Conservation (phyloP, 306 rosid genomes). For the Castanea crenata region DNA sequence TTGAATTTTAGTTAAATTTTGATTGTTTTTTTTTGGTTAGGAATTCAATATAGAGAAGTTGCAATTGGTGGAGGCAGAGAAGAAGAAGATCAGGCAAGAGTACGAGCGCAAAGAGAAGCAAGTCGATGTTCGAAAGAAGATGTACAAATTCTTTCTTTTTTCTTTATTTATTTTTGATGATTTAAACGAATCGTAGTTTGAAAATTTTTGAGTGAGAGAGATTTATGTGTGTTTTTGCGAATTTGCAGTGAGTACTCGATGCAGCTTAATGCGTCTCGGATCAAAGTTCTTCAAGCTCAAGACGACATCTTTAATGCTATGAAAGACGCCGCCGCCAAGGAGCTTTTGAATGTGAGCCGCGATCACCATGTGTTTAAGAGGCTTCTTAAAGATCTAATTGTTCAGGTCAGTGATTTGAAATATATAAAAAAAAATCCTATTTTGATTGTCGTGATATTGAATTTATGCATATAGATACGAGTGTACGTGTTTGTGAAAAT, state of each 20-base stretch:
- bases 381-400: slow-evolving; percentile 78
- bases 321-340: slow-evolving; percentile 78
- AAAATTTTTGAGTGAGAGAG: background rate
- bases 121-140: slow-evolving; percentile 90
- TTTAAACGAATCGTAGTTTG: background rate
- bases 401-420: slow-evolving; percentile 53
- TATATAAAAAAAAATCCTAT: too few relatives aligned
- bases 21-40: slow-evolving; percentile 22
- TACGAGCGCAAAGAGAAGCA: slow-evolving; percentile 90
- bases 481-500: slow-evolving; percentile 3
- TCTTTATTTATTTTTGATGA: background rate
- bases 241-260: slow-evolving; percentile 88
- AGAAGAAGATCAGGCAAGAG: slow-evolving; percentile 95
- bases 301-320: slow-evolving; percentile 80
- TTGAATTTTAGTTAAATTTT: too few relatives aligned
- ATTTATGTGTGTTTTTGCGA: slow-evolving; percentile 11
- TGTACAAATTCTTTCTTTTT: slow-evolving; percentile 37
- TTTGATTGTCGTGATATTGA: too few relatives aligned
- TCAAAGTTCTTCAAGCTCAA: slow-evolving; percentile 97
- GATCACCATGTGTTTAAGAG: slow-evolving; percentile 56
- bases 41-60: slow-evolving; percentile 96
- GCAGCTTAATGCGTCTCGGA: slow-evolving; percentile 87
- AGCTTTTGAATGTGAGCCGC: slow-evolving; percentile 65
- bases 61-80: slow-evolving; percentile 93
- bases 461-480: too few relatives aligned